Evolutionary conservation across 2,329 filamentous ascomycete species (phyloP).

Genomic region (Talaromyces sp.): DNA sequence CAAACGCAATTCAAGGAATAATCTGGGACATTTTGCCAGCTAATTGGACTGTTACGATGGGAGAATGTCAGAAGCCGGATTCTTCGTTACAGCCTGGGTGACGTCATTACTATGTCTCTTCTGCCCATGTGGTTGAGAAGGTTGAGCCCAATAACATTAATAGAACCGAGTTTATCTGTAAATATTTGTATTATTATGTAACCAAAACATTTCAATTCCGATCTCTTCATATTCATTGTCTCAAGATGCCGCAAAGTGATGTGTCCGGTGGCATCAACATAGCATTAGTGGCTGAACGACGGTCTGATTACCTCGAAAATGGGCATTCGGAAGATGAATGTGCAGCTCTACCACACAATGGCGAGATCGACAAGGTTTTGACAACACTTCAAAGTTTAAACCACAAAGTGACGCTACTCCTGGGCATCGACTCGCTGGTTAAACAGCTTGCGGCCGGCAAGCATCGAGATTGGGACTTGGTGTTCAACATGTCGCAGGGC

Average conservation of each 20-base stretch:
- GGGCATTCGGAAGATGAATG: conserved; percentile 13
- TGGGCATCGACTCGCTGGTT: conserved; percentile 14
- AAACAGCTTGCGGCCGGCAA: conserved; percentile 13
- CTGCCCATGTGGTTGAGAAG: too few relatives aligned
- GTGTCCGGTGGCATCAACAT: conserved; percentile 2
- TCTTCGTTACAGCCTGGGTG: too few relatives aligned
- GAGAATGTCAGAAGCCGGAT: too few relatives aligned
- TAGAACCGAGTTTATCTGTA: too few relatives aligned
- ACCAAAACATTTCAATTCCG: too few relatives aligned
- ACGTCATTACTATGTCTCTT: too few relatives aligned
- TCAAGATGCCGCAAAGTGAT: not conserved
- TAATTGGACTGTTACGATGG: too few relatives aligned
- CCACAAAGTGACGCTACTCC: conserved; percentile 12
- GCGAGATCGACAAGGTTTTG: conserved; percentile 11
- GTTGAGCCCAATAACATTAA: too few relatives aligned
- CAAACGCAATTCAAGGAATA: too few relatives aligned
- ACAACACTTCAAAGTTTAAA: conserved; percentile 11
- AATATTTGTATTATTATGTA: too few relatives aligned
- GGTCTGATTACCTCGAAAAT: conserved; percentile 9
- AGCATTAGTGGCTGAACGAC: conserved; percentile 13
- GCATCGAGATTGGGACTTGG: conserved; percentile 19
- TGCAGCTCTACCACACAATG: conserved; percentile 14
- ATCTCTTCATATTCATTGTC: too few relatives aligned
- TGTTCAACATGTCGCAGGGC: conserved; percentile 19
- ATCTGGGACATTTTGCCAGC: too few relatives aligned